A percentile compares a stretch with the other conserved stretches of the same genome.
phyloP scores from a whole-genome alignment of 164 flowering plant species.

The Vitis labrusca region DNA sequence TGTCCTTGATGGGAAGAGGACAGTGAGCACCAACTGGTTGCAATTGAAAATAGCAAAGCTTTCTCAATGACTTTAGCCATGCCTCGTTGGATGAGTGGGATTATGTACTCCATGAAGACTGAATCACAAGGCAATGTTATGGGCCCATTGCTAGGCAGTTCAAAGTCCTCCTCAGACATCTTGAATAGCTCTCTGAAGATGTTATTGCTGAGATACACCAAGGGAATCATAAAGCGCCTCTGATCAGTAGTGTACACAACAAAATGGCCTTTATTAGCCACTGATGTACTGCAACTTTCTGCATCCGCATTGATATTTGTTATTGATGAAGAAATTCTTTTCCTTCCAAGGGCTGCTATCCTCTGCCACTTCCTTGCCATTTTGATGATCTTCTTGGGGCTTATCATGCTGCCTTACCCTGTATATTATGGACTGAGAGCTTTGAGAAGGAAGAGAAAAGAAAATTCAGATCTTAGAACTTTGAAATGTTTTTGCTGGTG shows the following conservation, averaged over 20 bases:
- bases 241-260: constrained; percentile 18
- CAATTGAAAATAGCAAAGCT: not conserved
- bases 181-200: constrained; percentile 14
- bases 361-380: not conserved
- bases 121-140: constrained; percentile 24
- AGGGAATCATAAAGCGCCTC: constrained; percentile 17
- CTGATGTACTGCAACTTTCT: not conserved
- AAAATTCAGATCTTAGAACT: too few species aligned
- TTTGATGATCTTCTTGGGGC: not conserved
- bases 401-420: not conserved
- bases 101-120: constrained; percentile 6
- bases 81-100: not conserved
- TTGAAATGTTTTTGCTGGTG: too few species aligned
- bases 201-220: constrained; percentile 13
- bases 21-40: too few species aligned
- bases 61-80: constrained; percentile 3
- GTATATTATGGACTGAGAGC: too few species aligned
- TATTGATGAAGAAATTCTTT: not conserved
- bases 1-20: too few species aligned
- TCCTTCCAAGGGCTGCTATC: not conserved
- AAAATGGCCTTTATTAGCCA: constrained; percentile 18
- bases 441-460: too few species aligned
- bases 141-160: constrained; percentile 19
- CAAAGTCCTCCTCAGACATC: constrained; percentile 17
- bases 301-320: too few species aligned